Base-by-base conservation (phyloP, 2,329 filamentous ascomycete genomes). In the Xylaria sp. region DNA sequence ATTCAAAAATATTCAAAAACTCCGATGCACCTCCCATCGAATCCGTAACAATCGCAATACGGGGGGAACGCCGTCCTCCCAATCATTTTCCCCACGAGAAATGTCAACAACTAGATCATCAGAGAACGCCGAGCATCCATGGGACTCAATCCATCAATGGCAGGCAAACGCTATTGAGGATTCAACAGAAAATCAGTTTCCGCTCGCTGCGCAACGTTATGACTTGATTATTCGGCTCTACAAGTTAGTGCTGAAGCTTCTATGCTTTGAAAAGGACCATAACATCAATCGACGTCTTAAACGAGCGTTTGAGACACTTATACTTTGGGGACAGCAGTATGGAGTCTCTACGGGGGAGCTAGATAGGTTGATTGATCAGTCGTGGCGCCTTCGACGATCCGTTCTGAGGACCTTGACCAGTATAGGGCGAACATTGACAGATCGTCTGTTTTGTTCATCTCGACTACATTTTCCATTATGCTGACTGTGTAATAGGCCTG, bases 291-390 rank as follows among this genome's bases (percentile, higher is more conserved):
- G 51, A 63, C 48, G 36, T 15, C 59, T 63, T 4, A 63, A 63
- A 36, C 48, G 59, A 63, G 59, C 59, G 48, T 44, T 63, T 6
- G 59, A 63, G n/a, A 63, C 59, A 33, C 59, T 63, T 28, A 6
- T 56, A 20, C 49, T 63, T 44, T 63, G 59, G 59, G 59, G 59
- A 56, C 48, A 44, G 48, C 59, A 63, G 26, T 63, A 63, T 44
- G 33, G 23, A 33, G 59, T 63, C 17, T 53, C 48, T 3, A 11
- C 6, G 17, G 48, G 59, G 44, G 59, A 63, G 33, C 36, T 63
- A 33, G 48, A 63, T 63, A 56, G 4, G 40, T 44, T 63, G 23
- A 53, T 63, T 4, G 59, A 63, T 33, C 13, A 6, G 44, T 63
- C 59, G 13, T 63, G 59, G 59, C 59, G 59, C 15, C 59, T 63